Evolutionary conservation across 2,329 filamentous ascomycete species (phyloP), one percentile per base, ranked within the genome.

Genomic region (Beauveria sp.): DNA sequence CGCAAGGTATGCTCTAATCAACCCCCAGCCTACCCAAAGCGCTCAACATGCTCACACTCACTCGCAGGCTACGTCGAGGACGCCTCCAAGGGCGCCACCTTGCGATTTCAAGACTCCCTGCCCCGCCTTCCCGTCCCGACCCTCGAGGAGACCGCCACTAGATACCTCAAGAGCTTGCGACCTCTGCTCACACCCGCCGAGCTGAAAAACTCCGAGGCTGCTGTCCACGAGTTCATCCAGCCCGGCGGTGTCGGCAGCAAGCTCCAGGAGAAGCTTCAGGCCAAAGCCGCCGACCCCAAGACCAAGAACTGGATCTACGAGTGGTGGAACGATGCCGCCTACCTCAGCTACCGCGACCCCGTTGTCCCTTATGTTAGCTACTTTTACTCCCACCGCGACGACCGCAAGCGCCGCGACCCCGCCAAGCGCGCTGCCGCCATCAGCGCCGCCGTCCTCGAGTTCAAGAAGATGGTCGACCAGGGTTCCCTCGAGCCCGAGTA

Each of bases 301-400:
- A 79, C 84, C 73, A 91, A 89, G 79, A 99, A 98, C 78, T 99
- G 95, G 95, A 82, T 99, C 62, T 87, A 89, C 68, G 93, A 99
- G 69, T 99, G 95, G 95, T 99, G 95, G 95, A 98, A 99, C 75
- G 86, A 96, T 59, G 86, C 87, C 5, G 95, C 95, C 63, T 99
- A 99, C 77, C 86, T 99, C 66, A 83, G 79, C 66, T 98, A 98
- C 80, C 89, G 93, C 67, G 95, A 98, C 74, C 95, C 95, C 12
- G 91, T 99, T 52, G 90, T 98, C 20, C 95, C 95, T 64, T 99
- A 98, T 73, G 95, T 99, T 71, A 96, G 91, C 76, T 99, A 99
- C 84, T 99, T 99, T 80, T 99, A 99, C 81, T 97, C 93, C 61
- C 93, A 98, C 80, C 87, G 91, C 67, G 95, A 99, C 76, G 96